Evolutionary conservation across 2,329 filamentous ascomycete genomes (phyloP).

Genomic region (Emergomyces pasteurianus): DNA sequence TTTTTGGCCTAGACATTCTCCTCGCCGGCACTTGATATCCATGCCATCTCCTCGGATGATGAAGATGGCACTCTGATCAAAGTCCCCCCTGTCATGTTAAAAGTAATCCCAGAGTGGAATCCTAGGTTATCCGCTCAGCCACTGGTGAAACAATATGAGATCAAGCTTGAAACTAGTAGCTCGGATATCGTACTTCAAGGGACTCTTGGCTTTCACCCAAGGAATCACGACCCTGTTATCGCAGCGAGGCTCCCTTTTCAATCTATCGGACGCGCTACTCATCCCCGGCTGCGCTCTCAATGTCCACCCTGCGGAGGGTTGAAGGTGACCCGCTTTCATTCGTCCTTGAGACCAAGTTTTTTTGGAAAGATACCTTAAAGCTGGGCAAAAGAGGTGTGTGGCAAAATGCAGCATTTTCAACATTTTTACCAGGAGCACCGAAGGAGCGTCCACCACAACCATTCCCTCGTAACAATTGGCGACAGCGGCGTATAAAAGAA

Average conservation of each 20-base stretch:
- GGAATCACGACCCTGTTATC: neutral
- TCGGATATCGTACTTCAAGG: neutral
- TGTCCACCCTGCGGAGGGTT: conserved; percentile 16
- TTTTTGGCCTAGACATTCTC: neutral
- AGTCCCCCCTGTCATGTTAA: too few relatives aligned
- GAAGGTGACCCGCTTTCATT: conserved; percentile 14
- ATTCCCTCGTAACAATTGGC: too few relatives aligned
- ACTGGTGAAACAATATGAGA: neutral
- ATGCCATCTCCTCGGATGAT: neutral
- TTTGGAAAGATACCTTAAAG: conserved; percentile 26
- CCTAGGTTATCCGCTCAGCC: too few relatives aligned
- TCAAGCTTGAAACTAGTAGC: neutral
- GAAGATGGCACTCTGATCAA: neutral
- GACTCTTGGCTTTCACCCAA: neutral
- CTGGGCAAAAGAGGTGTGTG: conserved; percentile 11
- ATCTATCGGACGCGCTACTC: conserved; percentile 14
- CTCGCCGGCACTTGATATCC: neutral
- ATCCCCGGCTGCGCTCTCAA: conserved; percentile 22
- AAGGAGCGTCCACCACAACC: neutral
- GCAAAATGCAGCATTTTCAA: conserved; percentile 15
- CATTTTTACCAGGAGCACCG: conserved; percentile 16
- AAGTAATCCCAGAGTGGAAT: too few relatives aligned
- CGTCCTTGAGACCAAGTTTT: conserved; percentile 18
- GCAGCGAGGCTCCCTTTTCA: neutral
- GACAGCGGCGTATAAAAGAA: neutral